A percentile compares a stretch with the other conserved stretches of the same genome.
Evolutionary conservation across 495 filamentous ascomycete genomes (phyloP).

Genomic region (Glonium stellatum): DNA sequence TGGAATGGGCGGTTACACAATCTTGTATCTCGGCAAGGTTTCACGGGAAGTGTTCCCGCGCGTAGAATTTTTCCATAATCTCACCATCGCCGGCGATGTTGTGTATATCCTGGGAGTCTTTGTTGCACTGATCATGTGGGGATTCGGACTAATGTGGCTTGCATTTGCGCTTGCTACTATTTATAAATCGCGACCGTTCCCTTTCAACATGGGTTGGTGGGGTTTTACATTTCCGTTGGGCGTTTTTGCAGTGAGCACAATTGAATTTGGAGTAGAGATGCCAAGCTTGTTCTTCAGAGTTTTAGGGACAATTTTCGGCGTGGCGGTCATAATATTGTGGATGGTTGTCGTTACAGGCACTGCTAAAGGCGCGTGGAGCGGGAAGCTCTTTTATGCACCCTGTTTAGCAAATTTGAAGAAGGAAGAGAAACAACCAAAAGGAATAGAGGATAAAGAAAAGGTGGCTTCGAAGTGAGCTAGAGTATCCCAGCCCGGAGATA

Average conservation of each 20-base stretch:
- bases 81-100: constrained; percentile 40
- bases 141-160: constrained; percentile 55
- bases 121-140: constrained; percentile 52
- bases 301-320: constrained; percentile 34
- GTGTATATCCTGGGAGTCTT: constrained; percentile 52
- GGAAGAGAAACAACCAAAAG: constrained; percentile 7
- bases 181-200: constrained; percentile 28
- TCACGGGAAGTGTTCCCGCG: constrained; percentile 46
- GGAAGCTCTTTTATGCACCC: constrained; percentile 34
- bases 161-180: constrained; percentile 47
- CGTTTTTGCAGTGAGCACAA: constrained; percentile 33
- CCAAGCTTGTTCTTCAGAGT: constrained; percentile 35
- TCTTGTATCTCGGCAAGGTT: constrained; percentile 51
- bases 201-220: constrained; percentile 40
- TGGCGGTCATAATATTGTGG: constrained; percentile 36
- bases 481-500: too few relatives aligned
- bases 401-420: constrained; percentile 33
- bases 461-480: not conserved
- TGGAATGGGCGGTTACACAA: constrained; percentile 53
- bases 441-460: constrained; percentile 7
- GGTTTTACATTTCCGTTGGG: constrained; percentile 38
- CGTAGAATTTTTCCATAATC: constrained; percentile 42
- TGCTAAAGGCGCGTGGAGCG: constrained; percentile 29
- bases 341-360: constrained; percentile 32
- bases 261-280: constrained; percentile 33